Conservation (phyloP, 1,139 yeast genomes). For the Suhomyces kunorum region DNA sequence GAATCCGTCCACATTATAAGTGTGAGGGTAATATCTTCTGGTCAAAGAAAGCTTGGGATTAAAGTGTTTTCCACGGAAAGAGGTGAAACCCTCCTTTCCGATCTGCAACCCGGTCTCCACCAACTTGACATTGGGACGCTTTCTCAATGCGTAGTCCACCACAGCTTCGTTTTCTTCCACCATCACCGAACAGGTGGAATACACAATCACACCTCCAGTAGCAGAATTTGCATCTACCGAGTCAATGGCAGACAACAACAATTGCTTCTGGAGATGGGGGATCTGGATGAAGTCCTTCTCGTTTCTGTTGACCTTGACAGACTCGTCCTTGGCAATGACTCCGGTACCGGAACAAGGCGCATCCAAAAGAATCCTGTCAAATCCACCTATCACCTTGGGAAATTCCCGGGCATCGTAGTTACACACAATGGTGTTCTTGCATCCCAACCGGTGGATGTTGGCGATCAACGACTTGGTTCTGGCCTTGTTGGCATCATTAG, state of each 20-base stretch:
- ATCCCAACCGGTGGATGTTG: slow-evolving; percentile 94
- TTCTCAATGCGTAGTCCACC: slow-evolving; percentile 95
- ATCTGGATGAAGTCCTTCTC: slow-evolving; percentile 96
- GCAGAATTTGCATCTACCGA: slow-evolving; percentile 91
- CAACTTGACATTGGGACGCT: slow-evolving; percentile 92
- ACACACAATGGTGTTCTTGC: slow-evolving; percentile 94
- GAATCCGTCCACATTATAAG: slow-evolving; percentile 98
- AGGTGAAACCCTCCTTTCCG: slow-evolving; percentile 94
- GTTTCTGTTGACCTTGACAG: slow-evolving; percentile 89
- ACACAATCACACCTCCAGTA: slow-evolving; percentile 93
- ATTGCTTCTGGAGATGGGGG: slow-evolving; percentile 95
- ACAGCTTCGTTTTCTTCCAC: slow-evolving; percentile 99
- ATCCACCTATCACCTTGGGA: slow-evolving; percentile 97
- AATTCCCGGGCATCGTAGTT: slow-evolving; percentile 98
- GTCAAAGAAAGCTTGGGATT: slow-evolving; percentile 75
- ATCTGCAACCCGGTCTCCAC: slow-evolving; percentile 93
- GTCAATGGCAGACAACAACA: slow-evolving; percentile 91
- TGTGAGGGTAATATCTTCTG: slow-evolving; percentile 96
- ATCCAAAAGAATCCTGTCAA: slow-evolving; percentile 90
- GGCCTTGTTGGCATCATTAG: slow-evolving; percentile 94
- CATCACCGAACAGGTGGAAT: slow-evolving; percentile 97
- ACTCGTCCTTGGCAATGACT: slow-evolving; percentile 96
- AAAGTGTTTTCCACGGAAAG: slow-evolving; percentile 91
- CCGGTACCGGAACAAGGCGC: slow-evolving; percentile 99
- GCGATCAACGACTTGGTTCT: slow-evolving; percentile 97